Conservation (phyloP, 78 protist species). For the slime mould (Dictyostelium discoideum) region DNA sequence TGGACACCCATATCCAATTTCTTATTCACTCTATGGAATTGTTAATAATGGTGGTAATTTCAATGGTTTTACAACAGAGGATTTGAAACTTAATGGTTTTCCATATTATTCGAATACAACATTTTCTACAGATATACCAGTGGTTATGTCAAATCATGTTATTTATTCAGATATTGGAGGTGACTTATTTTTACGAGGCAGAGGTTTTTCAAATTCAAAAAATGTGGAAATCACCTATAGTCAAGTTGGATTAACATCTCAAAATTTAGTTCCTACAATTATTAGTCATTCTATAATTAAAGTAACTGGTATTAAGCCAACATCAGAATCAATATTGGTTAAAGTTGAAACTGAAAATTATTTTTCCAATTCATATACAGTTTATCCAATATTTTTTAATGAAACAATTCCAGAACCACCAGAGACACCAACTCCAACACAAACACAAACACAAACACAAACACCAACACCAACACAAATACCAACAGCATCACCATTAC, state of each 20-base stretch:
- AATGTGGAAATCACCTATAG: neutral
- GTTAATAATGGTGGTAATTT: neutral
- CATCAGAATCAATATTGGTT: neutral
- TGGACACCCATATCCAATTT: neutral
- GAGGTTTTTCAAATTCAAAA: neutral
- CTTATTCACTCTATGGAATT: neutral
- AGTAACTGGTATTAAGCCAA: neutral
- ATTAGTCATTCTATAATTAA: neutral
- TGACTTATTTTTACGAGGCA: neutral
- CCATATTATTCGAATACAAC: neutral
- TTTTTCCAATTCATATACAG: neutral
- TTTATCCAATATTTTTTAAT: neutral
- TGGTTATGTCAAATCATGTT: neutral
- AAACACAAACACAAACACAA: neutral
- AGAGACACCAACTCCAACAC: neutral
- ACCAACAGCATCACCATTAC: neutral
- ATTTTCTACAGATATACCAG: neutral
- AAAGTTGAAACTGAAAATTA: neutral
- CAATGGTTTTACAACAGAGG: neutral
- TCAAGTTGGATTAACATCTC: neutral
- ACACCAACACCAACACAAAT: neutral
- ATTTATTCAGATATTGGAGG: neutral
- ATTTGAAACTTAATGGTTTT: neutral
- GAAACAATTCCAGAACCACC: neutral
- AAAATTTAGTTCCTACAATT: neutral